Evolutionary conservation across 345 rosid genomes (phyloP).

Genomic region (Eucalyptus marginata): DNA sequence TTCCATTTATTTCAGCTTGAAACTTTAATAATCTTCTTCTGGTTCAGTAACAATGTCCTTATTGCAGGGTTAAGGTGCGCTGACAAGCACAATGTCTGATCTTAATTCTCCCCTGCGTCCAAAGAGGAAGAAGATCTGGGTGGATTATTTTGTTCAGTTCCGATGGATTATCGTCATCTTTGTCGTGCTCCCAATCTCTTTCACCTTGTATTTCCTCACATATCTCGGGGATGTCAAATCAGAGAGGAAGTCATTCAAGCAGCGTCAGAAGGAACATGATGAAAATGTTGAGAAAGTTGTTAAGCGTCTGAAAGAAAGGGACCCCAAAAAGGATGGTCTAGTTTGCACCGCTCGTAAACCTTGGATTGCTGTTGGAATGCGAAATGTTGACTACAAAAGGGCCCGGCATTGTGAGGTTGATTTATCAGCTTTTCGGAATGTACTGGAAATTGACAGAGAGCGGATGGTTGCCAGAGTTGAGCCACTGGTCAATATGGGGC

Average conservation of each 20-base stretch:
- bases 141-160: slow-evolving; percentile 76
- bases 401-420: slow-evolving; percentile 96
- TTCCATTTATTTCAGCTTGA: neutral
- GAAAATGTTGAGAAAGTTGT: slow-evolving; percentile 77
- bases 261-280: slow-evolving; percentile 88
- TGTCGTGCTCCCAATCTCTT: slow-evolving; percentile 87
- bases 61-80: slow-evolving; percentile 15
- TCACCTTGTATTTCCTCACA: slow-evolving; percentile 62
- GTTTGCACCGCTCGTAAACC: slow-evolving; percentile 99
- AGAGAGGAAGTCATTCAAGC: slow-evolving; percentile 71
- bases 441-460: slow-evolving; percentile 76
- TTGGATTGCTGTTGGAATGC: slow-evolving; percentile 98
- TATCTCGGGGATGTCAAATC: slow-evolving; percentile 96
- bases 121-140: slow-evolving; percentile 79
- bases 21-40: neutral
- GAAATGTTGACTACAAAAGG: slow-evolving; percentile 97
- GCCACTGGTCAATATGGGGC: slow-evolving; percentile 99
- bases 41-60: neutral
- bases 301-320: slow-evolving; percentile 75
- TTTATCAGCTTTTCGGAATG: slow-evolving; percentile 66
- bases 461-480: slow-evolving; percentile 92
- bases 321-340: slow-evolving; percentile 84
- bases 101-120: slow-evolving; percentile 70
- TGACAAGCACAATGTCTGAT: slow-evolving; percentile 51
- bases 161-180: slow-evolving; percentile 91